phyloP scores from a whole-genome alignment of 1,284 basidiomycete genomes.

The Cryptococcus sp. region DNA sequence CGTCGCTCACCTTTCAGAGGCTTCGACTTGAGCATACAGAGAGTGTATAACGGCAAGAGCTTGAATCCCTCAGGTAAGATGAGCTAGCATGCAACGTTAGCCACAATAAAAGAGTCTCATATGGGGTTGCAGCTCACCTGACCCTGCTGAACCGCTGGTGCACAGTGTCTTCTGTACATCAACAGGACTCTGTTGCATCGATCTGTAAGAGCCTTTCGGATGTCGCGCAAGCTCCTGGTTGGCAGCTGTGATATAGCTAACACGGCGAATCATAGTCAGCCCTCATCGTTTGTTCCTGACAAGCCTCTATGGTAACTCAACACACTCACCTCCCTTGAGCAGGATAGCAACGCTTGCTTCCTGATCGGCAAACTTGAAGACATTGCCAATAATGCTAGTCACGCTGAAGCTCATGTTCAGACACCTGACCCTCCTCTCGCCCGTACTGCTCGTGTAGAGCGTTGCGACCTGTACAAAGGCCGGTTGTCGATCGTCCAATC shows the following conservation, averaged over 20 bases:
- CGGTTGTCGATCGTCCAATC: slow-evolving; percentile 72
- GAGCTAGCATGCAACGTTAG: slow-evolving; percentile 59
- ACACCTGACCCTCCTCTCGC: slow-evolving; percentile 80
- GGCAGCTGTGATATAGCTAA: slow-evolving; percentile 70
- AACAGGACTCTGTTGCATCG: slow-evolving; percentile 80
- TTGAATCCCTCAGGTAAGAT: slow-evolving; percentile 95
- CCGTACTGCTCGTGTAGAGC: slow-evolving; percentile 78
- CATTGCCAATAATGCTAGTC: slow-evolving; percentile 80
- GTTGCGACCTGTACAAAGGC: slow-evolving; percentile 89
- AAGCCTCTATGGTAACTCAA: background rate
- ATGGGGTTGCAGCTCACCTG: slow-evolving; percentile 63
- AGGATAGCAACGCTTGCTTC: slow-evolving; percentile 77
- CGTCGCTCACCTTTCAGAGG: slow-evolving; percentile 74
- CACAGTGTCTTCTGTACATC: slow-evolving; percentile 89
- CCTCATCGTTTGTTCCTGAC: background rate
- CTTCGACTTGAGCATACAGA: slow-evolving; percentile 87
- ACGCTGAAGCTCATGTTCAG: slow-evolving; percentile 83
- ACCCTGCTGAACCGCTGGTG: slow-evolving; percentile 73
- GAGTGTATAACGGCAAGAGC: slow-evolving; percentile 78
- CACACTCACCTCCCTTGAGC: slow-evolving; percentile 71
- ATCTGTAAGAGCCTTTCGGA: slow-evolving; percentile 83
- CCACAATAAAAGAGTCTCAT: background rate
- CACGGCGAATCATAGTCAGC: slow-evolving; percentile 6
- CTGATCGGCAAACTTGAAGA: slow-evolving; percentile 91
- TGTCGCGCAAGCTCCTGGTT: slow-evolving; percentile 67